Evolutionary conservation across 805 yeast species (phyloP), one percentile per base, ranked within the genome.

Genomic region (Cyberlindnera sargentensis): DNA sequence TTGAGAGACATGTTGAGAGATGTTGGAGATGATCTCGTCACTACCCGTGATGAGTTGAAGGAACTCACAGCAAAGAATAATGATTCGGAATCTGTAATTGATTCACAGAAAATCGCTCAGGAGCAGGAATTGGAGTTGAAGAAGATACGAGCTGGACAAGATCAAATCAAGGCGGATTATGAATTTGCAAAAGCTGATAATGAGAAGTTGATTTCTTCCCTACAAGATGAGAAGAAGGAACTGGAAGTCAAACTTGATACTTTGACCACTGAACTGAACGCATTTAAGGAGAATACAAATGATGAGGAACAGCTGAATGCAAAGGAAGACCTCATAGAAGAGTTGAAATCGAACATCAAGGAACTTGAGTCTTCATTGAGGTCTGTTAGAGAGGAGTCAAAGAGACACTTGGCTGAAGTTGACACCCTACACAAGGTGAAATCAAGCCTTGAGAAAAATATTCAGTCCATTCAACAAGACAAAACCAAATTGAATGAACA

Each of bases 1-100:
- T 68, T 84, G 41, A 76, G 80, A 54, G 96, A 88, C 45, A 85
- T 83, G 86, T 60, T 90, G 42, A 73, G 73, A 49, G 79, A 76
- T 44, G 71, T 89, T 27, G 96, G 96, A 1, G 76, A 84, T 54
- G 95, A 87, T 40, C 67, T 89, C 6, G 95, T 89, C 1, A 73
- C 75, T 5, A 77, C 88, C 0, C 78, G 75, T 49, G 87, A 83
- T 37, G 65, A 76, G 42, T 41, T 80, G 23, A 81, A 82, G 51
- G 59, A 55, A 4, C 31, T 61, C 20, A 58, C 55, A n/a, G 6
- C 37, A 3, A 37, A 40, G 26, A 47, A 51, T 23, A 40, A 41
- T 6, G 43, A 50, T 25, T 46, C 15, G 8, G 38, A 31, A 34
- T 35, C 29, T 39, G 50, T 40, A 34, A 44, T 7, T 24, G 32